Percentiles rank a stretch among this genome's conserved stretches.
These are phyloP conservation scores for Buxus sempervirens DNA, from an alignment of 164 flowering plant species.

Conservation along the genomic window DNA sequence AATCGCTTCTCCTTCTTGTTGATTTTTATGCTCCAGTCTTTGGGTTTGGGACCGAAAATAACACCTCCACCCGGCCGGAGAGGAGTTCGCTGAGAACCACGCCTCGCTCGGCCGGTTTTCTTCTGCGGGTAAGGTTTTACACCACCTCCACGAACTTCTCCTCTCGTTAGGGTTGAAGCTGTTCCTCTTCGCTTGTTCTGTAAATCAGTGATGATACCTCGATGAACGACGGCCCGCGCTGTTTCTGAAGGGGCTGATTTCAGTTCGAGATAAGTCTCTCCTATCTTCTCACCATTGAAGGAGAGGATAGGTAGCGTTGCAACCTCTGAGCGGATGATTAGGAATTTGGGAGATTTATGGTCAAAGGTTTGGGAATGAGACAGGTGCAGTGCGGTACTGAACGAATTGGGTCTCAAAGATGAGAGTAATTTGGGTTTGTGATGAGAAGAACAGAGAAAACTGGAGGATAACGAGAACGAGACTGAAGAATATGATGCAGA, in stretches of 20 bases:
- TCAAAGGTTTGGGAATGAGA: neutral
- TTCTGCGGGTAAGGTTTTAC: conserved; percentile 90
- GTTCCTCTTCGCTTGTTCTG: conserved; percentile 87
- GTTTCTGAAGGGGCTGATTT: conserved; percentile 81
- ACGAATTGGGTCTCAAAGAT: conserved; percentile 6
- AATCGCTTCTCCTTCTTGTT: conserved; percentile 86
- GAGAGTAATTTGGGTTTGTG: conserved; percentile 17
- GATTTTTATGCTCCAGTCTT: conserved; percentile 87
- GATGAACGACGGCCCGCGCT: conserved; percentile 92
- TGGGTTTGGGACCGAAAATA: conserved; percentile 87
- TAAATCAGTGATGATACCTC: conserved; percentile 76
- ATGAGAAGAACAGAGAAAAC: conserved; percentile 28
- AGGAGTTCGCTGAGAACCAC: conserved; percentile 83
- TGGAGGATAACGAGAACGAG: conserved; percentile 58
- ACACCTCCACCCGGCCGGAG: conserved; percentile 98
- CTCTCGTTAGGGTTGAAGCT: conserved; percentile 90
- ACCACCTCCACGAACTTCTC: conserved; percentile 92
- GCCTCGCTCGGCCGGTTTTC: conserved; percentile 85
- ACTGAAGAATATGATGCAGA: conserved; percentile 28
- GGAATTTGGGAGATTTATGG: conserved; percentile 10
- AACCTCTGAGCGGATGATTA: conserved; percentile 38
- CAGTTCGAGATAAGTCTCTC: conserved; percentile 66
- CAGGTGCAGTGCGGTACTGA: neutral
- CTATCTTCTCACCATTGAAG: conserved; percentile 74
- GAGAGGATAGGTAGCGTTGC: conserved; percentile 77